Evolutionary conservation across 495 filamentous ascomycete genomes (phyloP).

Genomic region (Aspergillus avenaceus): DNA sequence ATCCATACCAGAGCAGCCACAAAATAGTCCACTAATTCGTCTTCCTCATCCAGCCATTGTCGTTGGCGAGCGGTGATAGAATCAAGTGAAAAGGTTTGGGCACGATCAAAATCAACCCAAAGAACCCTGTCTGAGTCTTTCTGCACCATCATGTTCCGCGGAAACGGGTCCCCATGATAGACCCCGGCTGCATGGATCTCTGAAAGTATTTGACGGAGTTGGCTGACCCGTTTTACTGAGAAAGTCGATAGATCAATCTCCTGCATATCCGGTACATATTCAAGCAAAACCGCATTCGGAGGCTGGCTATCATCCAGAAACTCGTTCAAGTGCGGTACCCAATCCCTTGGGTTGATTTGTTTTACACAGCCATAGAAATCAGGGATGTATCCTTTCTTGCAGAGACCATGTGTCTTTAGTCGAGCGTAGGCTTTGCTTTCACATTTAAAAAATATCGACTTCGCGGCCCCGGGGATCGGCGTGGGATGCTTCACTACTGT

Average conservation of each 20-base stretch:
- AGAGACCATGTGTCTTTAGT: constrained; percentile 1
- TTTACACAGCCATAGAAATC: constrained; percentile 5
- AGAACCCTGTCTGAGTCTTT: constrained; percentile 10
- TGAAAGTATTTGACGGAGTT: constrained; percentile 7
- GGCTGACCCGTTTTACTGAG: constrained; percentile 1
- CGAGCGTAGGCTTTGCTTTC: constrained; percentile 7
- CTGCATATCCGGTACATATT: constrained; percentile 12
- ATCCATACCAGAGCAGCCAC: background rate
- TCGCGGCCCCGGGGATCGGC: constrained; percentile 1
- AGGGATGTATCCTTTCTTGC: constrained; percentile 5
- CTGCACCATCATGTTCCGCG: constrained; percentile 16
- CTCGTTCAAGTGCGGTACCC: constrained; percentile 2
- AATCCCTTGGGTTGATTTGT: background rate
- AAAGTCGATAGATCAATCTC: constrained; percentile 10
- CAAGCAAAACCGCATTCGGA: constrained; percentile 14
- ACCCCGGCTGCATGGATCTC: constrained; percentile 13
- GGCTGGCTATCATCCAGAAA: constrained; percentile 2
- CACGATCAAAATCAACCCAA: constrained; percentile 18
- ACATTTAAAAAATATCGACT: constrained; percentile 7
- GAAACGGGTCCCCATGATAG: constrained; percentile 14
- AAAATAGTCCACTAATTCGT: constrained; percentile 1
- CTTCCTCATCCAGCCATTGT: constrained; percentile 3
- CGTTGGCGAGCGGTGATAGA: background rate
- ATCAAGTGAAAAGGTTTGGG: constrained; percentile 8
- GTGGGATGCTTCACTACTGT: background rate